Evolutionary conservation across 163 green algal species (phyloP).

Genomic region (Volvox carteri): DNA sequence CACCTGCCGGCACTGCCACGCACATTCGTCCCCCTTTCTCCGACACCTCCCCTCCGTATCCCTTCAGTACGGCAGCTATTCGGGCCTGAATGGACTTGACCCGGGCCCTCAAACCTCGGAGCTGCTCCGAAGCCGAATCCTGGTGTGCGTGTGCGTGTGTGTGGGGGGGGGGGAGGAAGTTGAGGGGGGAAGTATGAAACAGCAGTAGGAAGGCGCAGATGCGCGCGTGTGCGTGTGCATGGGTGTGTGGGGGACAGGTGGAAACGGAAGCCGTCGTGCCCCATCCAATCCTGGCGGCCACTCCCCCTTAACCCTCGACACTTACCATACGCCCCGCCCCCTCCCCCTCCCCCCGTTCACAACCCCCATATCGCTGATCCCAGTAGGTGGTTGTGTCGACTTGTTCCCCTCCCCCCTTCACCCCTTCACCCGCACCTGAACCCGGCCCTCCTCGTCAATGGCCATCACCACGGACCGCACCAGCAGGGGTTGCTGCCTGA

Average conservation of each 20-base stretch:
- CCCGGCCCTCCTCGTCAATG: slow-evolving; percentile 73
- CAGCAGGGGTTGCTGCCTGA: slow-evolving; percentile 64
- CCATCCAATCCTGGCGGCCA: too few relatives aligned
- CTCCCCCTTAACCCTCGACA: too few relatives aligned
- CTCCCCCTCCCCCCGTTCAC: not conserved
- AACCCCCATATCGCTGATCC: too few relatives aligned
- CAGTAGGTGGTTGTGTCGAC: too few relatives aligned
- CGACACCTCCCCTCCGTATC: slow-evolving; percentile 78
- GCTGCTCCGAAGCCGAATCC: slow-evolving; percentile 67
- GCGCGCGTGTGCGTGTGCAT: too few relatives aligned
- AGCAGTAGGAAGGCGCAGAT: too few relatives aligned
- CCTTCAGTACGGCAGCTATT: slow-evolving; percentile 74
- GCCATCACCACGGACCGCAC: slow-evolving; percentile 60
- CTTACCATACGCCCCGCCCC: not conserved
- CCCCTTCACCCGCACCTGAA: slow-evolving; percentile 66
- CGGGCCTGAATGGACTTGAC: slow-evolving; percentile 70
- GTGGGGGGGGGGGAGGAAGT: too few relatives aligned
- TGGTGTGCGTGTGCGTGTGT: too few relatives aligned
- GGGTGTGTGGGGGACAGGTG: too few relatives aligned
- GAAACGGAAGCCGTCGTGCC: too few relatives aligned
- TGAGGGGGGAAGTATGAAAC: too few relatives aligned
- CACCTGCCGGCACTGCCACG: slow-evolving; percentile 75
- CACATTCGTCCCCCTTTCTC: slow-evolving; percentile 79
- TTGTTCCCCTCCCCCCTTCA: not conserved
- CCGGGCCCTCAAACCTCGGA: slow-evolving; percentile 68